Percentiles rank a stretch among this genome's conserved stretches.
phyloP scores from a whole-genome alignment of 164 flowering plant genomes.

The Paratinospora sagittata region DNA sequence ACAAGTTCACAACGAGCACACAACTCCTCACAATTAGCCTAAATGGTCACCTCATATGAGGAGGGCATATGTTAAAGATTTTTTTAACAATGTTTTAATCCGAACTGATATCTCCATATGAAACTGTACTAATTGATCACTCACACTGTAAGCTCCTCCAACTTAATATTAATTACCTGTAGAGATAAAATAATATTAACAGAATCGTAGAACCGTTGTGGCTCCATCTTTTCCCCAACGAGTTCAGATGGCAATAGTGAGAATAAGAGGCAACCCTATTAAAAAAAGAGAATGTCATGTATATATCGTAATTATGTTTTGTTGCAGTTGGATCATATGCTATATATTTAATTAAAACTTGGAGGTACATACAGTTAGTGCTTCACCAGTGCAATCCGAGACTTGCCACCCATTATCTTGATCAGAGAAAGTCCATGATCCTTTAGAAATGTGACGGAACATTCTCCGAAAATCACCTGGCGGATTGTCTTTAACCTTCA shows the following conservation, averaged over 20 bases:
- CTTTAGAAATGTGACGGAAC: conserved; percentile 88
- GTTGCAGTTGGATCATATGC: neutral
- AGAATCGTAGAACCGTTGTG: conserved; percentile 42
- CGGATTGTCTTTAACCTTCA: conserved; percentile 23
- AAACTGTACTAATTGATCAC: too few relatives aligned
- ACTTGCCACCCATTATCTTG: conserved; percentile 29
- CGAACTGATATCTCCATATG: too few relatives aligned
- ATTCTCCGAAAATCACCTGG: conserved; percentile 49
- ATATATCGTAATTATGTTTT: neutral
- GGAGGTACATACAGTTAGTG: conserved; percentile 44
- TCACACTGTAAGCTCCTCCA: too few relatives aligned
- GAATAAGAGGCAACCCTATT: conserved; percentile 38
- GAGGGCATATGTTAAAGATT: too few relatives aligned
- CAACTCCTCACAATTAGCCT: too few relatives aligned
- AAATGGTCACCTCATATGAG: too few relatives aligned
- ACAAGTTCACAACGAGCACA: too few relatives aligned
- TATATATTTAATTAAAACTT: too few relatives aligned
- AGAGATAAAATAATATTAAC: conserved; percentile 62
- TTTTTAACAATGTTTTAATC: too few relatives aligned
- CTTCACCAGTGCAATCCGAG: conserved; percentile 86
- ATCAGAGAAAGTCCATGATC: conserved; percentile 92
- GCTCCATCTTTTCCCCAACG: conserved; percentile 47
- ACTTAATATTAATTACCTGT: conserved; percentile 52
- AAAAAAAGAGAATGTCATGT: neutral
- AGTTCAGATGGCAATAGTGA: conserved; percentile 39